Evolutionary conservation across 2,329 filamentous ascomycete genomes (phyloP).

Genomic region (Pyrenophora tritici-repentis): DNA sequence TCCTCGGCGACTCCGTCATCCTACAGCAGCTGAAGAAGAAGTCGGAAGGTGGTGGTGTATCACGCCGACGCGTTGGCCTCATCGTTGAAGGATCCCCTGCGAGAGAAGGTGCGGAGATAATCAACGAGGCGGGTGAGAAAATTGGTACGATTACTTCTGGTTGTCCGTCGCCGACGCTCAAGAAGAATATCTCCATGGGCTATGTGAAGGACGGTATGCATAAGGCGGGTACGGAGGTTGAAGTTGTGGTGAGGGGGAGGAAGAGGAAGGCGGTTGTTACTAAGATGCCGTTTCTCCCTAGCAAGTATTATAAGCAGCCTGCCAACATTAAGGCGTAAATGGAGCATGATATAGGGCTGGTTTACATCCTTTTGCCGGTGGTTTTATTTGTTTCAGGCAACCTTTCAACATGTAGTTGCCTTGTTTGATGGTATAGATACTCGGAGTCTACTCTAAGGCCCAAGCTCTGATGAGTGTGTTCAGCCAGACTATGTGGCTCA

Average conservation of each 20-base stretch:
- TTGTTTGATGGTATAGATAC: too few relatives aligned
- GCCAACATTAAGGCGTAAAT: slow-evolving; percentile 32
- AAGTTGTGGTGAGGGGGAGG: slow-evolving; percentile 77
- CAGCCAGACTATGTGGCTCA: too few relatives aligned
- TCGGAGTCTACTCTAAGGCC: too few relatives aligned
- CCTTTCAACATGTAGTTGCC: not conserved
- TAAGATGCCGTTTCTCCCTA: slow-evolving; percentile 87
- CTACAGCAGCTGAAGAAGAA: slow-evolving; percentile 75
- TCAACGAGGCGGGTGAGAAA: slow-evolving; percentile 65
- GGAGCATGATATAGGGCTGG: not conserved
- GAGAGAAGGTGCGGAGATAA: slow-evolving; percentile 82
- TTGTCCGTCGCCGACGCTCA: slow-evolving; percentile 82
- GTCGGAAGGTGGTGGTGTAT: slow-evolving; percentile 72
- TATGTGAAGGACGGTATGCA: slow-evolving; percentile 82
- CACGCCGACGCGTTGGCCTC: slow-evolving; percentile 77
- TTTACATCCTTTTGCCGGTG: not conserved
- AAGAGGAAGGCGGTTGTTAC: slow-evolving; percentile 74
- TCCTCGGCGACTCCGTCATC: slow-evolving; percentile 82
- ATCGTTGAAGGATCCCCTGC: slow-evolving; percentile 85
- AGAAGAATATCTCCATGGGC: slow-evolving; percentile 94
- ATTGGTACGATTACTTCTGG: slow-evolving; percentile 87
- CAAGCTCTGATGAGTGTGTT: too few relatives aligned
- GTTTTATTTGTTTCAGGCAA: too few relatives aligned
- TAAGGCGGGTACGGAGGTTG: slow-evolving; percentile 81
- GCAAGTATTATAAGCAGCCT: slow-evolving; percentile 68